A percentile compares a stretch with the other conserved stretches of the same genome.
Evolutionary conservation across 2,329 filamentous ascomycete genomes (phyloP).

Genomic region (Verticillium alfalfae): DNA sequence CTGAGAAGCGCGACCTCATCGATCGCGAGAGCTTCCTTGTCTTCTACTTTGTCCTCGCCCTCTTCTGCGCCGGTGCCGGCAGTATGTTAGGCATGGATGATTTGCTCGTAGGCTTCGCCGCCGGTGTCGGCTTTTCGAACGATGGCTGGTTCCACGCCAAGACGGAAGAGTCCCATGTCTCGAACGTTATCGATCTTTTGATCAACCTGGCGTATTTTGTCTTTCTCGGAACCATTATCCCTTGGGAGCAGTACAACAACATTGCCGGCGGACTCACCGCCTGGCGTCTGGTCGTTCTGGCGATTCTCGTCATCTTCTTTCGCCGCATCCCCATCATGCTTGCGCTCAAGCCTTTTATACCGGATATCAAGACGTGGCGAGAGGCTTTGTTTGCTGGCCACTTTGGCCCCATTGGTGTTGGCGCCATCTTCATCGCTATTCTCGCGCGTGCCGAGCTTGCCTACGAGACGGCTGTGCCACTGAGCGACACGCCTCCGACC

Average conservation of each 20-base stretch:
- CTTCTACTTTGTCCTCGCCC: slow-evolving; percentile 94
- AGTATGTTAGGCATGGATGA: slow-evolving; percentile 90
- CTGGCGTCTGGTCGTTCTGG: slow-evolving; percentile 90
- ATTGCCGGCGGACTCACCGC: slow-evolving; percentile 67
- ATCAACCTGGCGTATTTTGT: slow-evolving; percentile 98
- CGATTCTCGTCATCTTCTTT: slow-evolving; percentile 92
- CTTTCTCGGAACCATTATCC: slow-evolving; percentile 94
- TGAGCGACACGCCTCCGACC: slow-evolving; percentile 53
- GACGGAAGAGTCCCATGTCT: slow-evolving; percentile 97
- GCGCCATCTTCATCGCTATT: slow-evolving; percentile 92
- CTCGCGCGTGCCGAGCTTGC: slow-evolving; percentile 90
- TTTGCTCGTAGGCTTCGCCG: slow-evolving; percentile 87
- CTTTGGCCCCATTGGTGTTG: slow-evolving; percentile 95
- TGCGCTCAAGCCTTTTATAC: slow-evolving; percentile 82
- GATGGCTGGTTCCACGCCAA: slow-evolving; percentile 98
- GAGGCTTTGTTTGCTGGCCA: slow-evolving; percentile 95
- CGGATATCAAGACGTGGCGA: slow-evolving; percentile 96
- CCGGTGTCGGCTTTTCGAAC: slow-evolving; percentile 97
- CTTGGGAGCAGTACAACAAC: slow-evolving; percentile 87
- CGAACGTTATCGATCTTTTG: slow-evolving; percentile 96
- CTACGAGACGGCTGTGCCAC: slow-evolving; percentile 66
- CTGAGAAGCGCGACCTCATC: slow-evolving; percentile 79
- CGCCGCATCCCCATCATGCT: slow-evolving; percentile 95
- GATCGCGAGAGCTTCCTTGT: slow-evolving; percentile 96
- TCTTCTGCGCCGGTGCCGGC: slow-evolving; percentile 93